Percentiles rank a stretch among this genome's conserved stretches.
Evolutionary conservation across 495 filamentous ascomycete species (phyloP).

Genomic region (Penicillium herquei): DNA sequence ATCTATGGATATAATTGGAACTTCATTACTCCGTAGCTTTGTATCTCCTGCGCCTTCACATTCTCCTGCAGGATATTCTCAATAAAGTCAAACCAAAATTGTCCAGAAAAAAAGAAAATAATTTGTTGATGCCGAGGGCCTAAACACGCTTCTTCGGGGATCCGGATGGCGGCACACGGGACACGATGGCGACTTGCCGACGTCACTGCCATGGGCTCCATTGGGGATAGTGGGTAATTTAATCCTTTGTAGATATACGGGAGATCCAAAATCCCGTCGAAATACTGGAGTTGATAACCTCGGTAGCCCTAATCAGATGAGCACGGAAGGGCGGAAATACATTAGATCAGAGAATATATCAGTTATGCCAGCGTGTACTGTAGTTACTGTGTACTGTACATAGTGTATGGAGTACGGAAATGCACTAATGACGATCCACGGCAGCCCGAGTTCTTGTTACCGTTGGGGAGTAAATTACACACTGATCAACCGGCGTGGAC

Average conservation of each 20-base stretch:
- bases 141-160: constrained; percentile 7
- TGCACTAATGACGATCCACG: constrained; percentile 6
- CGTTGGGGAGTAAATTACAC: constrained; percentile 22
- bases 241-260: neutral
- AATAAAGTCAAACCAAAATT: no score
- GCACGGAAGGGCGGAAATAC: no score
- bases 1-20: neutral
- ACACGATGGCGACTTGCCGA: constrained; percentile 34
- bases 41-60: no score
- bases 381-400: neutral
- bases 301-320: constrained; percentile 2
- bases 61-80: no score
- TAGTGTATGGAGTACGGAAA: neutral
- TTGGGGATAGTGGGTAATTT: constrained; percentile 6
- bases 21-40: neutral
- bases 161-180: constrained; percentile 22
- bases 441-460: constrained; percentile 24
- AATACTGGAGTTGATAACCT: neutral
- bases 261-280: neutral
- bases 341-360: no score
- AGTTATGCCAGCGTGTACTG: no score
- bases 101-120: no score
- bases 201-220: constrained; percentile 31
- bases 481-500: neutral
- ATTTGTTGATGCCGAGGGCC: constrained; percentile 16